Evolutionary conservation across 331 rosid species (phyloP).

Genomic region (Dryas integrifolia): DNA sequence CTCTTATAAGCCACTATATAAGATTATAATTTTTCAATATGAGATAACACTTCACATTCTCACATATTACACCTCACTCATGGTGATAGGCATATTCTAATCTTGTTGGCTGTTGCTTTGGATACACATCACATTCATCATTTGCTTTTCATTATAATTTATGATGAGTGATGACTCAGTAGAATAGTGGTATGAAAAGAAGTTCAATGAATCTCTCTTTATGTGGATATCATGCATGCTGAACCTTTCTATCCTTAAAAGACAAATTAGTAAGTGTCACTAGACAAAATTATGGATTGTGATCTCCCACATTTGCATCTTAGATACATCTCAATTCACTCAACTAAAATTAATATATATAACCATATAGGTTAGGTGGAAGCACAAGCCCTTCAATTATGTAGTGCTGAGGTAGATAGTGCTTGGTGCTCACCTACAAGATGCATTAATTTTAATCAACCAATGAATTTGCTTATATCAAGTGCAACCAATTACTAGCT

Average conservation of each 20-base stretch:
- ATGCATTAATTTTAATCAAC: not conserved
- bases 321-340: not conserved
- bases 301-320: not conserved
- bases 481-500: not conserved
- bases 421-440: not conserved
- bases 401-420: not conserved
- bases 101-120: not conserved
- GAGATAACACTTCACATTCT: too few relatives aligned
- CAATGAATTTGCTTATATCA: not conserved
- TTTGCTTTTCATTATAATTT: not conserved
- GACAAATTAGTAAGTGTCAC: not conserved
- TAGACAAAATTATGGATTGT: not conserved
- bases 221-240: not conserved
- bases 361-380: not conserved
- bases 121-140: not conserved
- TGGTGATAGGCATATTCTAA: not conserved
- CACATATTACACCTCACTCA: not conserved
- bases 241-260: not conserved
- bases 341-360: too few relatives aligned
- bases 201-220: not conserved
- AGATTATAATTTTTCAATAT: too few relatives aligned
- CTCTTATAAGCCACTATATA: too few relatives aligned
- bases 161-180: not conserved
- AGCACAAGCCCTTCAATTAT: not conserved
- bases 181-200: not conserved